These are phyloP conservation scores for Gracilariopsis chorda DNA, from an alignment of 23 red algal species.

Conservation along the genomic window DNA sequence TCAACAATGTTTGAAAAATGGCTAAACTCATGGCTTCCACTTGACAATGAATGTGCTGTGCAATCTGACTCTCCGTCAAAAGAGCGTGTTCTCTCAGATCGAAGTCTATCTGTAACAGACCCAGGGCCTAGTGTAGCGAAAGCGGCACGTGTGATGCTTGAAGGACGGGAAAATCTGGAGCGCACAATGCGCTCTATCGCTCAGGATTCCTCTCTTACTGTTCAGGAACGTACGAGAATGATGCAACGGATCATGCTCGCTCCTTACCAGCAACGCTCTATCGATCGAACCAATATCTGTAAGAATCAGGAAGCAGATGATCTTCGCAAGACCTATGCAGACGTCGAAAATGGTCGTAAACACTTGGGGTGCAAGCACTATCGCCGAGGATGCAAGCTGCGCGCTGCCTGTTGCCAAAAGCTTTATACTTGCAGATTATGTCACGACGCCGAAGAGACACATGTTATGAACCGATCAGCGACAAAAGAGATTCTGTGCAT, in stretches of 20 bases:
- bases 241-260: conserved; percentile 95
- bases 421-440: conserved; percentile 93
- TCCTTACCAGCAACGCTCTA: conserved; percentile 60
- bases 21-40: conserved; percentile 91
- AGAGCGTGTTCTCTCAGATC: neutral
- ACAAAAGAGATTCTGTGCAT: conserved; percentile 94
- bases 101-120: neutral
- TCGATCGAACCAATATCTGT: neutral
- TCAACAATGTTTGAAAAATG: conserved; percentile 98
- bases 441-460: conserved; percentile 81
- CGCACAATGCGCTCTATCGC: conserved; percentile 86
- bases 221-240: conserved; percentile 70
- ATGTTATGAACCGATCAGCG: conserved; percentile 88
- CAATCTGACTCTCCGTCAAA: neutral
- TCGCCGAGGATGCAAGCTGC: conserved; percentile 68
- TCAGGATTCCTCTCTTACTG: conserved; percentile 68
- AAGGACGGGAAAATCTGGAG: conserved; percentile 87
- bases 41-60: neutral
- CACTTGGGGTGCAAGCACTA: conserved; percentile 92
- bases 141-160: conserved; percentile 57
- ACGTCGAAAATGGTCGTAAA: conserved; percentile 18
- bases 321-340: neutral
- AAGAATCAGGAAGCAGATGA: neutral
- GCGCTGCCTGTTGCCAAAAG: conserved; percentile 75
- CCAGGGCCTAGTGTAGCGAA: neutral